Evolutionary conservation across 2,329 filamentous ascomycete genomes (phyloP).

Genomic region (Penicillium sp.): DNA sequence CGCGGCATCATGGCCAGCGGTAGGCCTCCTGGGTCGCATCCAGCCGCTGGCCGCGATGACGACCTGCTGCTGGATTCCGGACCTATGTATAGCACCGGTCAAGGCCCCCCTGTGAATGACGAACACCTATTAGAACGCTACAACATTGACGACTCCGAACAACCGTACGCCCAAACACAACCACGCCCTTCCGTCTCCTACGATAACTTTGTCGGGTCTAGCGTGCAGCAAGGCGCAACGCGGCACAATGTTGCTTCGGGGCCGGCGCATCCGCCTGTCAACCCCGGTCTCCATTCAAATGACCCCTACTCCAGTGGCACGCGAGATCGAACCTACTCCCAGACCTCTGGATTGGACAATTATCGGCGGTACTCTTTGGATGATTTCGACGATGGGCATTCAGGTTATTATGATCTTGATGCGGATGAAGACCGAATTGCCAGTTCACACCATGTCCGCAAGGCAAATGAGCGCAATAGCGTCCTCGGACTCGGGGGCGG

Average conservation of each 20-base stretch:
- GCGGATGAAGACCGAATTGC: slow-evolving; percentile 50
- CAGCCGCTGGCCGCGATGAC: slow-evolving; percentile 37
- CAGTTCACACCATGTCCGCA: slow-evolving; percentile 42
- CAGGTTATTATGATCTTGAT: slow-evolving; percentile 66
- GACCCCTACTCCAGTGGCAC: slow-evolving; percentile 32
- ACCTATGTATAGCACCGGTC: slow-evolving; percentile 59
- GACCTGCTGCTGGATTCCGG: slow-evolving; percentile 37
- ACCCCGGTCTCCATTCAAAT: slow-evolving; percentile 30
- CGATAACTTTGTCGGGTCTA: slow-evolving; percentile 79
- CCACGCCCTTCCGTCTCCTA: slow-evolving; percentile 81
- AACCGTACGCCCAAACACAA: slow-evolving; percentile 43
- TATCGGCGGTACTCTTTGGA: slow-evolving; percentile 87
- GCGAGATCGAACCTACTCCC: slow-evolving; percentile 50
- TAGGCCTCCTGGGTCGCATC: slow-evolving; percentile 47
- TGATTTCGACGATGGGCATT: slow-evolving; percentile 70
- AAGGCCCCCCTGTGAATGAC: slow-evolving; percentile 69
- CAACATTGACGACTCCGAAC: slow-evolving; percentile 58
- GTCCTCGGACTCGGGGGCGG: slow-evolving; percentile 79
- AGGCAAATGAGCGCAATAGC: slow-evolving; percentile 73
- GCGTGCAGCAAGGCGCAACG: slow-evolving; percentile 42
- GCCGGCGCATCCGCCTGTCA: slow-evolving; percentile 23
- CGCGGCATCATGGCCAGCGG: slow-evolving; percentile 41
- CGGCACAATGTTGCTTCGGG: slow-evolving; percentile 35
- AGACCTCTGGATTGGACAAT: slow-evolving; percentile 74
- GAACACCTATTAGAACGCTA: slow-evolving; percentile 70